Evolutionary conservation across 164 flowering plant genomes (phyloP).

Genomic region (Vitis rupestris): DNA sequence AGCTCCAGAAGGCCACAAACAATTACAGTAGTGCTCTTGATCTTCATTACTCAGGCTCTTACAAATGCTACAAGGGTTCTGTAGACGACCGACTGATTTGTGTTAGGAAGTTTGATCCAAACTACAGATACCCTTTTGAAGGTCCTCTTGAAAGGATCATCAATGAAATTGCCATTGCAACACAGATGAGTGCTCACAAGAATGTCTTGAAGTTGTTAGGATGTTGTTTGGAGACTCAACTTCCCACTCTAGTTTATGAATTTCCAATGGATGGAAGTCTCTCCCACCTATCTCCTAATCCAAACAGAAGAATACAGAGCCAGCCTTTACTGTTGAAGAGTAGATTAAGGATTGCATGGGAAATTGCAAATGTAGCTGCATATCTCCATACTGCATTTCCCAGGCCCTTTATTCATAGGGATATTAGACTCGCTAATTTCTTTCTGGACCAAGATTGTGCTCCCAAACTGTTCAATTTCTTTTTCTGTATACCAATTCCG

Average conservation of each 20-base stretch:
- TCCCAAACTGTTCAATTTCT: not conserved
- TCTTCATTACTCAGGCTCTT: too few relatives aligned
- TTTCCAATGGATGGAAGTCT: not conserved
- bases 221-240: not conserved
- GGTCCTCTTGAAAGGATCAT: not conserved
- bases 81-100: not conserved
- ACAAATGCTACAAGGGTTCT: not conserved
- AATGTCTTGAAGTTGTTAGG: constrained; percentile 1
- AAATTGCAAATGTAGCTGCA: not conserved
- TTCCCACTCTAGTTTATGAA: not conserved
- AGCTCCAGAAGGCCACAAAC: constrained; percentile 2
- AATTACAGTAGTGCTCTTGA: not conserved
- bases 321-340: constrained; percentile 1
- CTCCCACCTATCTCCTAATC: not conserved
- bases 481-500: not conserved
- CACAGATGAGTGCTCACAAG: not conserved
- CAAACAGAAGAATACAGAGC: not conserved
- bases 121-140: not conserved
- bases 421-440: not conserved
- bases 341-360: not conserved
- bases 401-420: not conserved
- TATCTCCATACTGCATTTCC: not conserved
- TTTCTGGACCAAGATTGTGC: not conserved
- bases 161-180: not conserved
- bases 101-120: not conserved